These are phyloP conservation scores for Polygonum aviculare DNA, from an alignment of 148 eudicot species.

Conservation along the genomic window DNA sequence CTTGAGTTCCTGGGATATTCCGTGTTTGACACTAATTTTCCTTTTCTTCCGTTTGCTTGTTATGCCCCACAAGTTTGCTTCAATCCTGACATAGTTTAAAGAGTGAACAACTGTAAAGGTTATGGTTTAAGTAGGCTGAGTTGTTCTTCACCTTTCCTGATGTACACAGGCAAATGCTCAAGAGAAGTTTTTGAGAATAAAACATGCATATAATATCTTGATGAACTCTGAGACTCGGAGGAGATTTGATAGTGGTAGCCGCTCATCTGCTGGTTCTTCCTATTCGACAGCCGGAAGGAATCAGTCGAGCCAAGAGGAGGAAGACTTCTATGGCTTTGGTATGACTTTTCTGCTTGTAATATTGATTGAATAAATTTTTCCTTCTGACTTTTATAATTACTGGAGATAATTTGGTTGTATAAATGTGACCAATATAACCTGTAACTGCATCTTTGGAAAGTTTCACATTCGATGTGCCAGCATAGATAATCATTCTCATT, in stretches of 20 bases:
- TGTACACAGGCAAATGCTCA: slow-evolving; percentile 74
- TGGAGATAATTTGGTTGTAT: not conserved
- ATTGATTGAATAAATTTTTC: not conserved
- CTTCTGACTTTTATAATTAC: not conserved
- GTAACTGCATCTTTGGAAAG: not conserved
- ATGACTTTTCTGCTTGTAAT: slow-evolving; percentile 9
- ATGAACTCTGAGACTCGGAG: slow-evolving; percentile 60
- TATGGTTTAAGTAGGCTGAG: not conserved
- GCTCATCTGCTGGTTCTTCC: slow-evolving; percentile 47
- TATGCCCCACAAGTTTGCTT: not conserved
- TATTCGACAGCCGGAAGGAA: slow-evolving; percentile 50
- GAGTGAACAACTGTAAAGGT: not conserved
- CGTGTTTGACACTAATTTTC: not conserved
- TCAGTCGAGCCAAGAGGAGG: slow-evolving; percentile 50
- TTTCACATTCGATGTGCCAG: not conserved
- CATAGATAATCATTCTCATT: not conserved
- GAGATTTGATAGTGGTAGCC: slow-evolving; percentile 44
- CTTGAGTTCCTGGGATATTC: not conserved
- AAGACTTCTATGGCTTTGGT: slow-evolving; percentile 97
- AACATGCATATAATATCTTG: slow-evolving; percentile 89
- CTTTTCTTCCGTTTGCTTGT: not conserved
- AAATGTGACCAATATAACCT: not conserved
- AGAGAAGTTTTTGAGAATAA: slow-evolving; percentile 94
- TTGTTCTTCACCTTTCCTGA: not conserved
- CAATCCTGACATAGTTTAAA: not conserved